Evolutionary conservation across 2,329 filamentous ascomycete species (phyloP).

Genomic region (Fonsecaea pedrosoi): DNA sequence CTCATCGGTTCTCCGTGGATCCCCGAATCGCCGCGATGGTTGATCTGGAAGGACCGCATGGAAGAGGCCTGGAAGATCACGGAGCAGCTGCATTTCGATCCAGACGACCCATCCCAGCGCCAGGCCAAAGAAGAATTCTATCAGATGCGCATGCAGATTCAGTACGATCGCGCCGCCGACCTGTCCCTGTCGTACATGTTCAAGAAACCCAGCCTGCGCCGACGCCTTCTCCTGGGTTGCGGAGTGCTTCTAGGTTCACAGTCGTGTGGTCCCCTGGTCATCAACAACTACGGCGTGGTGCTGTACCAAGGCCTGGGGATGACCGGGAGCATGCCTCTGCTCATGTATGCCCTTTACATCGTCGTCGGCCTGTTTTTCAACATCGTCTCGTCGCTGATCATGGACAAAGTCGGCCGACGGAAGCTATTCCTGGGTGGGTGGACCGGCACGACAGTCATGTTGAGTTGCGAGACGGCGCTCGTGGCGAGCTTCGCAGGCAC

Average conservation of each 20-base stretch:
- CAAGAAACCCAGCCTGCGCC: slow-evolving; percentile 25
- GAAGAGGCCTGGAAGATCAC: slow-evolving; percentile 23
- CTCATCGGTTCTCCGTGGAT: slow-evolving; percentile 19
- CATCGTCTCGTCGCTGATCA: slow-evolving; percentile 70
- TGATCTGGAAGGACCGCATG: slow-evolving; percentile 16
- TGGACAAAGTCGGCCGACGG: slow-evolving; percentile 71
- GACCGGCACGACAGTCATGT: not conserved
- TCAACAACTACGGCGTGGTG: slow-evolving; percentile 50
- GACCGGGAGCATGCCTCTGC: slow-evolving; percentile 48
- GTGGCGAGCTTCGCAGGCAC: slow-evolving; percentile 43
- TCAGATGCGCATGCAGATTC: slow-evolving; percentile 26
- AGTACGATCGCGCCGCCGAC: slow-evolving; percentile 17
- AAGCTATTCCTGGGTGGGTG: slow-evolving; percentile 19
- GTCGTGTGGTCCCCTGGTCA: slow-evolving; percentile 21
- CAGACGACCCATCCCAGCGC: not conserved
- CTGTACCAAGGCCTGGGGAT: slow-evolving; percentile 47
- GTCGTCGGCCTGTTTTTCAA: slow-evolving; percentile 62
- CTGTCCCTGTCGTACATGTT: slow-evolving; percentile 22
- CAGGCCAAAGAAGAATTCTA: slow-evolving; percentile 19
- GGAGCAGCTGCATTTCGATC: slow-evolving; percentile 20
- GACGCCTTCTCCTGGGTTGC: slow-evolving; percentile 18
- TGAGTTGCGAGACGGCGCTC: slow-evolving; percentile 21
- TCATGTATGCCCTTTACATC: slow-evolving; percentile 45
- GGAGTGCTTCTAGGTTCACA: slow-evolving; percentile 15
- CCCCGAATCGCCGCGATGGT: slow-evolving; percentile 19